Base-by-base conservation (phyloP, 192 early-diverging fungal genomes). In the Umbelopsis sp. region DNA sequence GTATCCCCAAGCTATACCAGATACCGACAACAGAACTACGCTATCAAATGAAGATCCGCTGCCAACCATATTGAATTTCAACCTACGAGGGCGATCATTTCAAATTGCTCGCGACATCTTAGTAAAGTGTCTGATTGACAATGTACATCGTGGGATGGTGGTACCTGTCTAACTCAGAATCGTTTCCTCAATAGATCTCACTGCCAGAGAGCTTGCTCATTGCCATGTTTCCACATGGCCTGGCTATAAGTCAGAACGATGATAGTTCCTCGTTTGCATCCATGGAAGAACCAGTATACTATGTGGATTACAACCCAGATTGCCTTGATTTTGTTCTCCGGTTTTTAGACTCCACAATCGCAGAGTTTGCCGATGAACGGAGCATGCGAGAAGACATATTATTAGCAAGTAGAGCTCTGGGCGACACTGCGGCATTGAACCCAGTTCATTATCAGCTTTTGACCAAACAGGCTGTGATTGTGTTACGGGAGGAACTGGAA, bases 401-500 rank as follows among this genome's bases (percentile, higher is more conserved):
- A 27, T 48, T 65, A 46, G 69, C 67, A 22, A 76, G 79, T 41
- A 49, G 49, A 44, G 52, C 75, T 5, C 51, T 73, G 10, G 47
- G 70, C 33, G 67, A 68, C 1, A 55, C 66, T 12, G 67, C 70
- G 41, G 53, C 69, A 0, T 27, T 51, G 11, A 74, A 74, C 9
- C 73, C 83, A 4, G 51, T 79, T 4, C 82, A 83, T 47, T 81
- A 85, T 64, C 84, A 84, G 12, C 70, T 87, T 6, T 55, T 84
- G 47, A 82, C 77, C 50, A 87, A 89, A 46, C 87, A 85, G 52
- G 88, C 89, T 12, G 85, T 93, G 52, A 90, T 93, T 71, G 91
- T 91, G 27, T 73, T 93, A 49, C 81, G 91, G 55, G 91, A 93
- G 79, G 91, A 93, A 78, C 81, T 93, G 64, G 91, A 93, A 64